Evolutionary conservation across 495 filamentous ascomycete species (phyloP), one percentile per base, ranked within the genome.

Genomic region (Sphaerosporella brunnea): DNA sequence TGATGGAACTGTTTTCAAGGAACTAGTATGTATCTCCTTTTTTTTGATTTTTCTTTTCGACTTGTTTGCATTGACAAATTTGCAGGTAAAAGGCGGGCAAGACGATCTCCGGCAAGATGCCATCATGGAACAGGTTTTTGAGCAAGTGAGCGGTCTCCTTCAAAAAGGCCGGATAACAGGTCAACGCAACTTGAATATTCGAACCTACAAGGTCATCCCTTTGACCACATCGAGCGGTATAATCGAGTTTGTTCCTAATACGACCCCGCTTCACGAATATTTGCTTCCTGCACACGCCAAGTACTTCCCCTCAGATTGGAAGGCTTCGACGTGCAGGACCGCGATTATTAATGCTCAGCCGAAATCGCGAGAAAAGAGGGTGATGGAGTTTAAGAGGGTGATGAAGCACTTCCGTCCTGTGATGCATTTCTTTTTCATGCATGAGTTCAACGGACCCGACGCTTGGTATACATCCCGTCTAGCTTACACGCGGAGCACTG

Each of bases 121-220:
- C 15, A 99, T 99, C 66, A 99, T 99, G 92, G 92, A 96, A 62
- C 90, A 99, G 65, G 90, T 99, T 24, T 99, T 96, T 64, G 84
- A 83, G 40, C 83, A 93, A 71, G 90, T 95, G 23, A 93, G 81
- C 56, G 79, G 80, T 46, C 77, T 96, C 3, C 70, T 99, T 20
- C 80, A 81, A 63, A 78, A 80, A 20, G 81, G 94, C 54, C 75
- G 80, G 40, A 75, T 80, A 9, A 94, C 92, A 4, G 77, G 82
- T 8, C 86, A 92, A 55, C 80, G 90, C 1, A 82, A 88, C 52
- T 69, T 99, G 18, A 77, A 77, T 2, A 85, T 99, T 56, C 68
- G 90, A 24, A 94, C 90, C 0, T 99, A 99, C 69, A 94, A 93
- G 60, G 90, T 99, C 15, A 67, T 96, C 8, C 90, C 90, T 0